Base-by-base conservation (phyloP, 345 rosid species). In the Adansonia digitata region DNA sequence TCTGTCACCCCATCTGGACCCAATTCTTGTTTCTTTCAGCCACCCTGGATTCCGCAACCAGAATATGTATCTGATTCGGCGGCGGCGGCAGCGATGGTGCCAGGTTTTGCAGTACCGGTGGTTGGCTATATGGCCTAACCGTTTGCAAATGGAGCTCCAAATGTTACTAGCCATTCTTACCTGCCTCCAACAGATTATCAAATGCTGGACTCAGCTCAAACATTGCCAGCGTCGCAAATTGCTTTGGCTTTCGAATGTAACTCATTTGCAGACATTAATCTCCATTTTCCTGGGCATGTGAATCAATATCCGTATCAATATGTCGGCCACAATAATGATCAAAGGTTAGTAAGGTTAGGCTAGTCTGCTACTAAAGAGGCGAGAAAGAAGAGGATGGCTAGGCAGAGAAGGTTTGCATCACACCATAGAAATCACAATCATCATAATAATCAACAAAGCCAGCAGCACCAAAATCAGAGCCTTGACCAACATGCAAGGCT, bases 351-450 rank as follows among this genome's bases (percentile, higher is more conserved):
- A 53, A 80, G 91, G 68, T 64, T 86, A 43, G 93, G 98, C 49
- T 87, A 97, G 0, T 93, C 95, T 0, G 97, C 97, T 0, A 92
- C 98, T 0, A 93, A 93, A 77, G 98, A 96, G 53, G 99, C 99
- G 1, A 84, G 98, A 82, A 96, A 91, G 91, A 95, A 95, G 86
- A 86, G 99, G 56, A 96, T 96, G 99, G 99, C 98, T 0, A 86
- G 99, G 80, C 98, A 95, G 79, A 86, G 94, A 64, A 85, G 97
- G 79, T 78, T 93, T 80, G 17, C 86, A 42, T 75, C 93, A 7
- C 94, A 87, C 55, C 83, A 83, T 60, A 74, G 88, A 53, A 82
- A 72, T 49, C 83, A 81, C 20, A 77, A 72, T 40, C 78, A 77
- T 49, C 73, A 77, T 35, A 64, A 64, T 53, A 80, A 60, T 75